These are phyloP conservation scores for Cnidoscolus chayamansa DNA, from an alignment of 441 rosid species.

Conservation along the genomic window DNA sequence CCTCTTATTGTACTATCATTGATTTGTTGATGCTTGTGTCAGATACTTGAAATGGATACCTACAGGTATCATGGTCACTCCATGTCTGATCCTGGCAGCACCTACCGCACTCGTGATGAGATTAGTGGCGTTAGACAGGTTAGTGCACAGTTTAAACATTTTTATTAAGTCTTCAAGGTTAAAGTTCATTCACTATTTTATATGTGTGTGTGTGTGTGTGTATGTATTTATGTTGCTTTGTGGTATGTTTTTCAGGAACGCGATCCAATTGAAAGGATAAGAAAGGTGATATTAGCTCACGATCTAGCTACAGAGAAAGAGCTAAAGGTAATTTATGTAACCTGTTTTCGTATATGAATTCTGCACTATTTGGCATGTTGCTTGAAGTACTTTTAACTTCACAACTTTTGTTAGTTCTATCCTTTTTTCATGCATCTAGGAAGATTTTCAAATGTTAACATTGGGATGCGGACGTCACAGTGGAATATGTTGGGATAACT, in stretches of 20 bases:
- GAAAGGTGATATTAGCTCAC: slow-evolving; percentile 67
- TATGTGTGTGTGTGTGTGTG: neutral
- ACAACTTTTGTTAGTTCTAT: neutral
- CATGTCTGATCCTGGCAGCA: slow-evolving; percentile 99
- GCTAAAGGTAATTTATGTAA: slow-evolving; percentile 59
- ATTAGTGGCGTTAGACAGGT: slow-evolving; percentile 93
- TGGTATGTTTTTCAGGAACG: slow-evolving; percentile 56
- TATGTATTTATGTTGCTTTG: neutral
- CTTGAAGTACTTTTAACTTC: neutral
- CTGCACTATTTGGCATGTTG: slow-evolving; percentile 4
- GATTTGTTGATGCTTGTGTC: slow-evolving; percentile 27
- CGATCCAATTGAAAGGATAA: slow-evolving; percentile 85
- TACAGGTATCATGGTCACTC: slow-evolving; percentile 98
- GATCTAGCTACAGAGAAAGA: slow-evolving; percentile 95
- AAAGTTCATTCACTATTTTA: neutral
- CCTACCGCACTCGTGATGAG: slow-evolving; percentile 97
- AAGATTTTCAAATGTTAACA: slow-evolving; percentile 8
- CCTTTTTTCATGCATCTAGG: neutral
- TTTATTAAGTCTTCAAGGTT: neutral
- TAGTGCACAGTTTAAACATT: slow-evolving; percentile 13
- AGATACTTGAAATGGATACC: slow-evolving; percentile 99
- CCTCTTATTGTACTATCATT: neutral
- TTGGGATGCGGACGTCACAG: neutral
- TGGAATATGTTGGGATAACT: neutral
- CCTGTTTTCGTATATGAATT: neutral